A percentile compares a stretch with the other conserved stretches of the same genome.
Evolutionary conservation across 768 basidiomycete species (phyloP).

Genomic region (Boletus reticulatus): DNA sequence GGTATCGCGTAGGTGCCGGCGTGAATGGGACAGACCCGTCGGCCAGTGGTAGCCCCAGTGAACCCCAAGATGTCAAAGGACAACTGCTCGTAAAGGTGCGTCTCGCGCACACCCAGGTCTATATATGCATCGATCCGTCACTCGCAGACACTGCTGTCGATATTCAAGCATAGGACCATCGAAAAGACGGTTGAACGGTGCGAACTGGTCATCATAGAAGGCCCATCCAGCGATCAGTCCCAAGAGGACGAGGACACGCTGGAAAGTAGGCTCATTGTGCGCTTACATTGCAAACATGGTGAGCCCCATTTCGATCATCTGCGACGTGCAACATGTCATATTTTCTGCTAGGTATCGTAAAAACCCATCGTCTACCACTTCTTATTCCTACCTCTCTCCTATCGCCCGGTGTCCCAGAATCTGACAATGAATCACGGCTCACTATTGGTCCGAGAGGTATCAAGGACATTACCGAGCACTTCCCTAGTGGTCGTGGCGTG

Average conservation of each 20-base stretch:
- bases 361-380: conserved; percentile 74
- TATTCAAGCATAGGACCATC: conserved; percentile 68
- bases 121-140: neutral
- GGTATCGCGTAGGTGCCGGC: conserved; percentile 46
- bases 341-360: conserved; percentile 59
- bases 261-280: conserved; percentile 70
- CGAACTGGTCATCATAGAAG: conserved; percentile 67
- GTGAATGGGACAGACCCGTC: conserved; percentile 15
- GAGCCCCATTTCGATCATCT: conserved; percentile 9
- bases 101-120: neutral
- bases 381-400: conserved; percentile 56
- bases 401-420: conserved; percentile 64
- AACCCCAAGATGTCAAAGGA: conserved; percentile 52
- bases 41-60: conserved; percentile 16
- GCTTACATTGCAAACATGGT: conserved; percentile 85
- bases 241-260: conserved; percentile 50
- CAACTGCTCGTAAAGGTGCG: conserved; percentile 70
- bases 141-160: conserved; percentile 62
- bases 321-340: conserved; percentile 8
- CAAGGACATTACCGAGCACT: conserved; percentile 80
- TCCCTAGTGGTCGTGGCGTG: conserved; percentile 57
- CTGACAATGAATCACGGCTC: conserved; percentile 57
- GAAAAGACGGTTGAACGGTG: conserved; percentile 79
- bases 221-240: conserved; percentile 34
- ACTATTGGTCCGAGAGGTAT: conserved; percentile 72